Evolutionary conservation across 306 rosid genomes (phyloP), one percentile per base, ranked within the genome.

Genomic region (Trichosanthes truncata): DNA sequence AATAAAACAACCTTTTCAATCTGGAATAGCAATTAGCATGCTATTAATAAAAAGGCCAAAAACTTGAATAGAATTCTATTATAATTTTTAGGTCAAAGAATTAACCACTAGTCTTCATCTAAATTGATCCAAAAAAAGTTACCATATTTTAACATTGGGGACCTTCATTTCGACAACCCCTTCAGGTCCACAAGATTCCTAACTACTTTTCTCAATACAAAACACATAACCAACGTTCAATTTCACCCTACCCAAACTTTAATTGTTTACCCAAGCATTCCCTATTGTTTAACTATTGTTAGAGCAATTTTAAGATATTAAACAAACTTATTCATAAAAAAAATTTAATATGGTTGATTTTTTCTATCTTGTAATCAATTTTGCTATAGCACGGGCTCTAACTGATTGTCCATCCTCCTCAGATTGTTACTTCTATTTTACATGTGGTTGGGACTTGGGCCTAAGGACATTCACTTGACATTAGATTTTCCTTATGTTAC

Each of bases 1-100:
- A 94, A 92, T 82, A 94, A 85, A 78, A 92, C 97, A 76, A 90
- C 79, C 81, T 85, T 94, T 89, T 94, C 98, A 43, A 94, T 94
- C 98, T 93, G 93, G 10, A 66, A 52, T 35, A 74, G 17, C 20
- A 74, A 74, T 74, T 46, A 43, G n/a, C 23, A 45, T 65, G 13
- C 20, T 11, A 33, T 65, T 65, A 65, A 6, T 33, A 65, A 35
- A 14, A 62, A 62, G 4, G 40, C 69, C 4, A 29, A 1, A 62
- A 41, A 31, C 69, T 23, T 60, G 69, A 62, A 26, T 13, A 13
- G 29, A 62, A 62, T 10, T 62, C 41, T 62, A 31, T 41, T 13
- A 29, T 13, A 26, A 13, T 62, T 62, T 62, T 26, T 2, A 62
- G 20, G 40, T 31, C 69, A 62, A 62, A 26, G 18, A 62, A 31